Conservation (phyloP, 306 rosid genomes). For the Prunus fruticosa region DNA sequence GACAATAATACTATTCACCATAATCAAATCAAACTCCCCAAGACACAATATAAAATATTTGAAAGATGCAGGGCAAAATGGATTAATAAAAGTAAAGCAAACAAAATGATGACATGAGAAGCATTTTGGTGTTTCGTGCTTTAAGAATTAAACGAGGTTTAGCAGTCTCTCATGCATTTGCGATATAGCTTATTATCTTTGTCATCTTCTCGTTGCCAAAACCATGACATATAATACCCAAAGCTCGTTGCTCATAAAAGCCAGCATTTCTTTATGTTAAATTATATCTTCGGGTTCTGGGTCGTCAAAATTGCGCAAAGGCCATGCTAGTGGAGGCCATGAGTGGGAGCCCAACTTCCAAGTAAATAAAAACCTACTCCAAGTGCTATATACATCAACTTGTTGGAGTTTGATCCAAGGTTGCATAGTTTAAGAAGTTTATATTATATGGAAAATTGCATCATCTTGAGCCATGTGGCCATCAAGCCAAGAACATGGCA, state of each 20-base stretch:
- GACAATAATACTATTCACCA: too few species aligned
- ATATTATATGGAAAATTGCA: neutral
- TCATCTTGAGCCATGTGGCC: neutral
- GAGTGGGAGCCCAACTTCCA: constrained; percentile 42
- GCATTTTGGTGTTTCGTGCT: neutral
- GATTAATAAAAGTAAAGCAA: neutral
- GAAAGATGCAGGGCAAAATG: neutral
- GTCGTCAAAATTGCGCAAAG: constrained; percentile 22
- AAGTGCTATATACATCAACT: neutral
- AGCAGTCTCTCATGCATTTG: constrained; percentile 7
- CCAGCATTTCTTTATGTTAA: neutral
- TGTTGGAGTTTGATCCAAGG: constrained; percentile 28
- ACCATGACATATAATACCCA: constrained; percentile 45
- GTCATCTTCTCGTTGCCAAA: constrained; percentile 39
- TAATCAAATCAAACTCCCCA: too few species aligned
- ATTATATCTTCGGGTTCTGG: constrained; percentile 27
- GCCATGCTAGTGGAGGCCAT: constrained; percentile 45
- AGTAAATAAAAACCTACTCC: constrained; percentile 11
- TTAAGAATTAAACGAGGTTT: neutral
- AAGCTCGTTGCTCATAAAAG: constrained; percentile 23
- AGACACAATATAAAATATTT: neutral
- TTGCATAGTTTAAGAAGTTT: neutral
- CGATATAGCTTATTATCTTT: neutral
- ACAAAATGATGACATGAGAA: neutral
- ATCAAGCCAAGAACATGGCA: neutral